Base-by-base conservation (phyloP, 495 filamentous ascomycete genomes). In the Daldinia childiae region DNA sequence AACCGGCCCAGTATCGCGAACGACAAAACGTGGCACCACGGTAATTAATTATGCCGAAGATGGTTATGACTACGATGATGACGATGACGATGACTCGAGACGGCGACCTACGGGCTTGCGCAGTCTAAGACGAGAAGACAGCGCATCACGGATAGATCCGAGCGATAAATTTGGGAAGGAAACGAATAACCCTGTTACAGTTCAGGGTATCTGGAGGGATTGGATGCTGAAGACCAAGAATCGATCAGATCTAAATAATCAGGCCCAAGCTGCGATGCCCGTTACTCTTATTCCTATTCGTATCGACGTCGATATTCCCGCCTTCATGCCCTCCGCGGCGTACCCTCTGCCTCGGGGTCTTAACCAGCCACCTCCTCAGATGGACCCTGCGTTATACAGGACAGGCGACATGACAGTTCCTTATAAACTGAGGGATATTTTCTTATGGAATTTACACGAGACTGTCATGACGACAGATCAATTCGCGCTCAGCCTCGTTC, bases 11-110 rank as follows among this genome's bases (percentile, higher is more conserved):
- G 83, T 88, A 19, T 86, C 92, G 65, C 89, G 95, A 74, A 97
- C 93, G 19, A 98, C 95, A 19, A 99, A 99, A 82, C 92, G 95
- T 77, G 96, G 95, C 39, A 98, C 95, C 2, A 93, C 92, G 41
- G 92, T 93, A 50, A 94, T 98, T 76, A 98, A 97, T 79, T 99
- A 99, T 74, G 94, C 95, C 30, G 95, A 99, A 78, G 93, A 98
- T 74, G 94, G 92, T 17, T 97, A 87, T 73, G 95, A 98, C 61
- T 94, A 99, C 79, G 91, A 95, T 58, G 94, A 97, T 72, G 95
- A 97, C 67, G 94, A 97, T 39, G 94, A 97, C 50, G 92, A 89
- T 48, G 92, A 94, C 75, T 73, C 65, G 68, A 89, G 90, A 45
- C 88, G 93, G 62, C 88, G 92, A 52, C 93, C 90, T 57, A 97